phyloP scores from a whole-genome alignment of 2,329 filamentous ascomycete genomes.

The Pseudogymnoascus sp. region DNA sequence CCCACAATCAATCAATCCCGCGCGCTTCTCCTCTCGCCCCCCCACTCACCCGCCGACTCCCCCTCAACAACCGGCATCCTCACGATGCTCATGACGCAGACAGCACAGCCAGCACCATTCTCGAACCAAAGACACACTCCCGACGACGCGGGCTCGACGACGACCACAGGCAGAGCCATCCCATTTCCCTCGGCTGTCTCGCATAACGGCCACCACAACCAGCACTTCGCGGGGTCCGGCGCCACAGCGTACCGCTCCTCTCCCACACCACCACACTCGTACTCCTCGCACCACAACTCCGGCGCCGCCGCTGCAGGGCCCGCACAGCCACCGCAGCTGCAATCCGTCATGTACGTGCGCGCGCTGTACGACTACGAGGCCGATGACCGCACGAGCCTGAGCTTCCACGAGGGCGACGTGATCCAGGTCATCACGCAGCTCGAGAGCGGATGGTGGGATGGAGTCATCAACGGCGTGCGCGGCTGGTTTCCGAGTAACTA shows the following conservation, averaged over 20 bases:
- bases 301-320: constrained; percentile 27
- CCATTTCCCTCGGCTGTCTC: background rate
- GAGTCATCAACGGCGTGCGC: constrained; percentile 89
- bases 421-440: constrained; percentile 98
- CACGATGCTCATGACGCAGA: constrained; percentile 49
- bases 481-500: constrained; percentile 99
- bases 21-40: constrained; percentile 16
- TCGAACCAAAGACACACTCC: constrained; percentile 33
- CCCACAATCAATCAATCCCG: background rate
- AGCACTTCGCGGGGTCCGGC: constrained; percentile 11
- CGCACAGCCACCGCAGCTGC: background rate
- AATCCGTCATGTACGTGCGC: constrained; percentile 72
- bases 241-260: constrained; percentile 16
- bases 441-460: constrained; percentile 99
- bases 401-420: constrained; percentile 92
- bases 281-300: constrained; percentile 32
- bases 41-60: constrained; percentile 17
- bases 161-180: constrained; percentile 8
- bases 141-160: background rate
- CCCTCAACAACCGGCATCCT: constrained; percentile 25
- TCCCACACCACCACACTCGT: too few species aligned
- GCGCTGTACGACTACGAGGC: constrained; percentile 97
- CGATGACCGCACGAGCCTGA: constrained; percentile 92
- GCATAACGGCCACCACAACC: background rate
- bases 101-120: constrained; percentile 38